Evolutionary conservation across 495 filamentous ascomycete species (phyloP), one percentile per base, ranked within the genome.

Genomic region (Aspergillus sclerotioniger): DNA sequence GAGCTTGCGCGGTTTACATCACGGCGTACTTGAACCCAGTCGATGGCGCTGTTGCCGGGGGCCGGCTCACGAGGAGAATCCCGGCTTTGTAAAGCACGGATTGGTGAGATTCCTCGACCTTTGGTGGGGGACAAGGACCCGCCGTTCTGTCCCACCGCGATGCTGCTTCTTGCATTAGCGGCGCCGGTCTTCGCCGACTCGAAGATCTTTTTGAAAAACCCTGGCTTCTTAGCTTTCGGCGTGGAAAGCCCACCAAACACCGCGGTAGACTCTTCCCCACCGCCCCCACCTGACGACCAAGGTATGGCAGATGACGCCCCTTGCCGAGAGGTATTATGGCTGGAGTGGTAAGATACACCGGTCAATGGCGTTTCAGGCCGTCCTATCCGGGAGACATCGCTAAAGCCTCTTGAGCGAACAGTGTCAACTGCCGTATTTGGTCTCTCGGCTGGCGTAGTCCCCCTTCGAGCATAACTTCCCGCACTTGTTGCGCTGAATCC

Each of bases 1-100:
- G 92, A 92, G 64, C 96, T 98, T 12, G 93, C 92, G 15, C 94
- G 83, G 69, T 98, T 97, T 39, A 98, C 89, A 74, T 99, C 94
- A 44, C 93, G 84, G 48, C 94, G 87, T 25, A 98, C 91, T 68
- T 97, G 91, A 25, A 98, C 89, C 93, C 94, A 99, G 68, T 97
- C 94, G 21, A 88, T 84, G 29, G 80, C 72, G 39, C 72, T 81
- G 45, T 58, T 74, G 6, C 81, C 81, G 3, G 86, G 72, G 4
- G 86, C 90, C 80, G 86, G 86, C 37, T 93, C 90, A 44, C 84
- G 78, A 19, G 83, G 82, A 19, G 79, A 72, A 65, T 82, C 81
- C 50, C 75, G 76, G 48, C 57, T 67, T 9, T 71, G 62, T 10
- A 67, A 58, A 53, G 67, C 70, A 59, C 64, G 64, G 15, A 74